Base-by-base conservation (phyloP, 495 filamentous ascomycete species). In the Talaromyces trachyspermus region DNA sequence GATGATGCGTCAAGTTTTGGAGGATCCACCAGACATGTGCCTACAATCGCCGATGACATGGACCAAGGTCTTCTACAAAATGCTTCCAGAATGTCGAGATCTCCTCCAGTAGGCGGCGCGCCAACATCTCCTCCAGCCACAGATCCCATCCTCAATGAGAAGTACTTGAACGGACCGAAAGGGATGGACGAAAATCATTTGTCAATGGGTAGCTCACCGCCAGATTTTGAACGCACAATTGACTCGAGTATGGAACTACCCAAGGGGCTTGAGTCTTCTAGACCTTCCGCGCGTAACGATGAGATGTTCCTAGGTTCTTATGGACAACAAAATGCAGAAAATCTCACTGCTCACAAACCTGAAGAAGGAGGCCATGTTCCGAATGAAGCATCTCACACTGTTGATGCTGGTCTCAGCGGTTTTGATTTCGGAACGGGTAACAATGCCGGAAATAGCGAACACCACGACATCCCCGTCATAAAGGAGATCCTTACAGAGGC, bases 1-100 rank as follows among this genome's bases (percentile, higher is more conserved):
- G 78, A 88, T 43, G 77, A 79, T 54, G 75, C 76, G 0, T 88
- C 86, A 0, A 77, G 80, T 52, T 78, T 83, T 52, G 77, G 76
- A 24, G 77, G 74, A 20, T 76, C 75, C 14, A 65, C 65, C 19
- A 52, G 54, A 10, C 67, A 65, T 15, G 65, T 64, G 17, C 62
- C 63, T 17, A n/a, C n/a, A n/a, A 57, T 57, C 14, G 63, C 64
- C 14, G 76, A 82, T 47, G 72, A 79, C 43, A 76, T 79, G 63
- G 76, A 78, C 42, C 70, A 77, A n/a, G 73, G 71, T 43, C 65
- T 88, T 18, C 56, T 86, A 20, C 62, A 63, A 24, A 81, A 84
- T 57, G 83, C 84, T 19, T 76, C 80, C 46, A 59, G 71, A 12
- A 84, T 85, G 76, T 78, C 84, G 14, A 74, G 71, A 15, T 70